Percentiles rank a stretch among this genome's conserved stretches.
These are phyloP conservation scores for Talaromyces sp. DNA, from an alignment of 2,329 filamentous ascomycete species.

Conservation along the genomic window DNA sequence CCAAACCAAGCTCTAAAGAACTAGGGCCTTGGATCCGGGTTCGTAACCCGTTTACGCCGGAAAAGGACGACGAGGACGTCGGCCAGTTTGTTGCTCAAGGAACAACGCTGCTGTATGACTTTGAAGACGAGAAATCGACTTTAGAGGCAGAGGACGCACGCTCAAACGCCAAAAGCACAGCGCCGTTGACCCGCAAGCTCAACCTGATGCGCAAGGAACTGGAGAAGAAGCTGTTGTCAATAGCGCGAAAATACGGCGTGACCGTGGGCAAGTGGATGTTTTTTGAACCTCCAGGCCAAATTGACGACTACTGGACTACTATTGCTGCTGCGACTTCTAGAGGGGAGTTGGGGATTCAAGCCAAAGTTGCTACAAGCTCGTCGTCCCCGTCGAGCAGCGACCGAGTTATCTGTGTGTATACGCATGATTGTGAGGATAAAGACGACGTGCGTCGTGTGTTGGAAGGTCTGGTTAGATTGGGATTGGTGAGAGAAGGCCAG, in stretches of 20 bases:
- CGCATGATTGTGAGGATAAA: slow-evolving; percentile 64
- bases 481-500: slow-evolving; percentile 45
- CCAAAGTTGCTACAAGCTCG: slow-evolving; percentile 62
- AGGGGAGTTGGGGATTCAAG: slow-evolving; percentile 64
- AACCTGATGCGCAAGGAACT: slow-evolving; percentile 39
- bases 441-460: slow-evolving; percentile 67
- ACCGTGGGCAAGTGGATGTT: slow-evolving; percentile 57
- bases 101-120: slow-evolving; percentile 48
- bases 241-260: slow-evolving; percentile 57
- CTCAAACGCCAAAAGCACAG: slow-evolving; percentile 24
- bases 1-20: slow-evolving; percentile 48
- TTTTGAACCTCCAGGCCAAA: slow-evolving; percentile 17
- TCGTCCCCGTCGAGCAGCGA: neutral
- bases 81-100: slow-evolving; percentile 51
- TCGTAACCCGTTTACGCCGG: slow-evolving; percentile 52
- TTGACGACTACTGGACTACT: slow-evolving; percentile 46
- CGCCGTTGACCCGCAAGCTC: slow-evolving; percentile 31
- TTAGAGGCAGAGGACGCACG: slow-evolving; percentile 46
- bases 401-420: slow-evolving; percentile 55
- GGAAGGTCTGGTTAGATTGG: slow-evolving; percentile 55
- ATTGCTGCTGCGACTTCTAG: slow-evolving; percentile 63
- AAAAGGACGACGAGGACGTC: slow-evolving; percentile 38
- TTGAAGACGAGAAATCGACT: slow-evolving; percentile 42
- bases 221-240: slow-evolving; percentile 52
- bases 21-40: slow-evolving; percentile 67